Percentiles rank a stretch among this genome's conserved stretches.
Evolutionary conservation across 2,329 filamentous ascomycete species (phyloP).

Genomic region (Calcarisporium arbuscula): DNA sequence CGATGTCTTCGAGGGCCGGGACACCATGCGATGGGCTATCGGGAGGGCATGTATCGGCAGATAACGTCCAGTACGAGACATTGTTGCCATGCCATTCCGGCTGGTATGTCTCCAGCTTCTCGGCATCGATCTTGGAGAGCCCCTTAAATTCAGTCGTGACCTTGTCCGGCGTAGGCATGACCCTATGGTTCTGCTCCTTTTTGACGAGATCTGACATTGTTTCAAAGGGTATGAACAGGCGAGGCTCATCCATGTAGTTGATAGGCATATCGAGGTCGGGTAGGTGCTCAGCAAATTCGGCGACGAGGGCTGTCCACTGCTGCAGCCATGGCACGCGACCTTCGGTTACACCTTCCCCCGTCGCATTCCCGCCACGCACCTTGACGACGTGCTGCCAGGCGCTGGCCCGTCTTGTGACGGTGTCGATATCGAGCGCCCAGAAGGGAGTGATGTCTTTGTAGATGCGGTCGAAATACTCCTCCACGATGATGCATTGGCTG

Average conservation of each 20-base stretch:
- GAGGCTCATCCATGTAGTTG: conserved; percentile 58
- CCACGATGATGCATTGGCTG: conserved; percentile 49
- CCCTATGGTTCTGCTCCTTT: conserved; percentile 38
- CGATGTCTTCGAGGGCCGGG: conserved; percentile 22
- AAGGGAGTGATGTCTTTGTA: conserved; percentile 57
- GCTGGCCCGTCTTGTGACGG: conserved; percentile 31
- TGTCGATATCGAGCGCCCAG: conserved; percentile 46
- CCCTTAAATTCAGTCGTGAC: conserved; percentile 39
- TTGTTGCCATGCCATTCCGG: conserved; percentile 41
- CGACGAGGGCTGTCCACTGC: conserved; percentile 43
- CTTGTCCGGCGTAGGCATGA: conserved; percentile 33
- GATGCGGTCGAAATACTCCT: conserved; percentile 59
- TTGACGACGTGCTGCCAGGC: conserved; percentile 39
- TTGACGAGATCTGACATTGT: conserved; percentile 44
- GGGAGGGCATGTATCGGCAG: conserved; percentile 50
- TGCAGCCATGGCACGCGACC: conserved; percentile 38
- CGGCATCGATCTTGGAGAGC: conserved; percentile 28
- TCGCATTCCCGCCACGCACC: conserved; percentile 39
- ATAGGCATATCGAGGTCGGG: conserved; percentile 63
- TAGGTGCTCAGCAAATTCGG: conserved; percentile 44
- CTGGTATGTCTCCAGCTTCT: conserved; percentile 30
- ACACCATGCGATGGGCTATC: conserved; percentile 40
- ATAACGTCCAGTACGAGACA: conserved; percentile 53
- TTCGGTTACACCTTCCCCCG: conserved; percentile 30
- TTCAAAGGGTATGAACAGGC: conserved; percentile 55